Conservation (phyloP, 2,329 filamentous ascomycete genomes). For the Sclerotinia minor region DNA sequence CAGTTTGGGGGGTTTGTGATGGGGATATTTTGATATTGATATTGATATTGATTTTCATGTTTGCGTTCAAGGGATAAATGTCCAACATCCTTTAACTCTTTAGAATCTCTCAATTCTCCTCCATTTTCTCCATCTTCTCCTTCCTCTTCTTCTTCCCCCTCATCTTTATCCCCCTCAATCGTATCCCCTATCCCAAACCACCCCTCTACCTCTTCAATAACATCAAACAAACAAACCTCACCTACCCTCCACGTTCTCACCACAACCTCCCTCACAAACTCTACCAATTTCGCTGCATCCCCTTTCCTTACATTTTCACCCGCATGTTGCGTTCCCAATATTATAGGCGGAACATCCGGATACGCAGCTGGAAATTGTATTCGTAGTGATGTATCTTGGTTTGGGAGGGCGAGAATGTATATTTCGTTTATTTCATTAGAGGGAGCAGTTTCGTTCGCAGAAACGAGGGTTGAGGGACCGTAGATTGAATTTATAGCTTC, state of each 20-base stretch:
- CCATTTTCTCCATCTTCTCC: constrained; percentile 2
- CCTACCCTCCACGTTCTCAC: constrained; percentile 68
- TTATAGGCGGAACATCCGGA: constrained; percentile 68
- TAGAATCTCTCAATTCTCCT: neutral
- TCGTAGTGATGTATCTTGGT: constrained; percentile 54
- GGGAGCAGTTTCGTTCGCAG: constrained; percentile 42
- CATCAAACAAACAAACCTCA: constrained; percentile 83
- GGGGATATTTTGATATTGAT: constrained; percentile 21
- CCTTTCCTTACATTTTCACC: constrained; percentile 68
- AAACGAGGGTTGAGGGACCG: constrained; percentile 61
- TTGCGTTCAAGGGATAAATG: neutral
- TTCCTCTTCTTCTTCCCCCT: neutral
- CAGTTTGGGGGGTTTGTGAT: constrained; percentile 52
- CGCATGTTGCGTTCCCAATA: constrained; percentile 78
- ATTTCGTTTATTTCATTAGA: constrained; percentile 37
- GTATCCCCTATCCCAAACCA: neutral
- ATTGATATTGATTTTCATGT: constrained; percentile 30
- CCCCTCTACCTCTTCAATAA: constrained; percentile 71
- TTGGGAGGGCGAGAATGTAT: constrained; percentile 68
- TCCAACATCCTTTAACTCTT: neutral
- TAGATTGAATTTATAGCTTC: constrained; percentile 86
- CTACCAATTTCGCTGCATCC: constrained; percentile 69
- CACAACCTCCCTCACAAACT: constrained; percentile 66
- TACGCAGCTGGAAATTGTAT: constrained; percentile 73
- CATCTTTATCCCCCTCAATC: neutral